Evolutionary conservation across 495 filamentous ascomycete genomes (phyloP), one percentile per base, ranked within the genome.

Genomic region (Trichoderma gamsii): DNA sequence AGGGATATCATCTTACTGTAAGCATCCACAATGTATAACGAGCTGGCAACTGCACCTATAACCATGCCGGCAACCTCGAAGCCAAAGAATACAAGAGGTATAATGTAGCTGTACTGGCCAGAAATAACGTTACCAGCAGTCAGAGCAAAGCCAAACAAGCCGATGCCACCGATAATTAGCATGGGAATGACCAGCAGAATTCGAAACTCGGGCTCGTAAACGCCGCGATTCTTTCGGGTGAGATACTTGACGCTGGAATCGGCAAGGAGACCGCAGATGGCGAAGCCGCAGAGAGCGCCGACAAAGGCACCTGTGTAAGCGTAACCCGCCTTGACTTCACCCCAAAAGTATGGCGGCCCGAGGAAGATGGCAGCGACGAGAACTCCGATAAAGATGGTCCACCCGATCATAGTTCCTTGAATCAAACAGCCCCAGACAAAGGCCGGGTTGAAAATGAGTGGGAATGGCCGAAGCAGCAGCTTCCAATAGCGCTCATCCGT

Each of bases 381-480:
- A 32, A 97, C 90, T 63, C 93, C 93, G 66, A 97, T 95, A 73
- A 97, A 89, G 9, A 97, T 93, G 4, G 92, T 93, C 93, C 93
- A 97, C 69, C 93, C 93, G 70, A 97, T 96, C 69, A 97, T 82
- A 1, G 91, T 86, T 15, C 93, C 93, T 83, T 97, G 93, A 59
- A 92, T 96, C 2, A 97, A 80, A 74, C 90, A 93, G 12, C 91
- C 92, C 91, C 92, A 97, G 43, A 97, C 73, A 66, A 97, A 89
- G 49, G 90, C 91, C 0, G 93, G 93, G 70, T 97, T 93, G 18
- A 91, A 75, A 71, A 92, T 75, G 70, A 89, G 76, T 68, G 90
- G 79, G 73, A 88, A 73, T 70, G 84, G 82, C 74, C 91, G 80
- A 77, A 91, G 72, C 72, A 91, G 75, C 71, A 86, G 74, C 79